These are phyloP conservation scores for Gossypium rotundifolium DNA, from an alignment of 345 rosid species.

Conservation along the genomic window DNA sequence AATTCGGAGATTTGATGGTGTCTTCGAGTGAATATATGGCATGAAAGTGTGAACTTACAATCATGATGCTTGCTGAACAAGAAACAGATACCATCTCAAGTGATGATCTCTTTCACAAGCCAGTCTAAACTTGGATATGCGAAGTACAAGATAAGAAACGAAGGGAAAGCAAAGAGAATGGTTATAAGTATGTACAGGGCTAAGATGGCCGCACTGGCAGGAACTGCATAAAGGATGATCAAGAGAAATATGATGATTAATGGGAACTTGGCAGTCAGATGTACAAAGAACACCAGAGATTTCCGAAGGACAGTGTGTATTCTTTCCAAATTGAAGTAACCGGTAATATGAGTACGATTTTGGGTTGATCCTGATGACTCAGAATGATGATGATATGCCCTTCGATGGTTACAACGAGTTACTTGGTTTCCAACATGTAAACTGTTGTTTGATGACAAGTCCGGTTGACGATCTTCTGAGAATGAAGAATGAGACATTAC, in stretches of 20 bases:
- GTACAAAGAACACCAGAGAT: constrained; percentile 69
- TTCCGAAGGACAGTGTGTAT: constrained; percentile 50
- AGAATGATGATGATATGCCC: constrained; percentile 27
- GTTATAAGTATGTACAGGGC: constrained; percentile 77
- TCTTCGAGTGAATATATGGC: background rate
- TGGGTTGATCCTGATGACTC: constrained; percentile 28
- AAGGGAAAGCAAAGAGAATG: constrained; percentile 74
- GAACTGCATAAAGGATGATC: constrained; percentile 74
- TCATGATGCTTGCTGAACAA: constrained; percentile 8
- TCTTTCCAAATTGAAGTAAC: constrained; percentile 37
- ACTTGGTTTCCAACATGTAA: constrained; percentile 23
- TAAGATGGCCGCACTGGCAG: constrained; percentile 80
- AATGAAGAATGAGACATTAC: constrained; percentile 32
- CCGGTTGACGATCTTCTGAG: constrained; percentile 36
- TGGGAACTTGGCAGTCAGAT: constrained; percentile 84
- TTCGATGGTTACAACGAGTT: constrained; percentile 24
- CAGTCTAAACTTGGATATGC: constrained; percentile 88
- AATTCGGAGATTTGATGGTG: constrained; percentile 3
- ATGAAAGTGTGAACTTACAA: constrained; percentile 16
- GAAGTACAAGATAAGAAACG: constrained; percentile 81
- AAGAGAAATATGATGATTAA: constrained; percentile 74
- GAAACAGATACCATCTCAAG: constrained; percentile 30
- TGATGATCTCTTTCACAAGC: constrained; percentile 82
- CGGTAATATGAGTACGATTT: constrained; percentile 15
- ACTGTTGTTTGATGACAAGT: constrained; percentile 28